A percentile compares a stretch with the other conserved stretches of the same genome.
These are phyloP conservation scores for Pistacia atlantica DNA, from an alignment of 345 rosid species.

Conservation along the genomic window DNA sequence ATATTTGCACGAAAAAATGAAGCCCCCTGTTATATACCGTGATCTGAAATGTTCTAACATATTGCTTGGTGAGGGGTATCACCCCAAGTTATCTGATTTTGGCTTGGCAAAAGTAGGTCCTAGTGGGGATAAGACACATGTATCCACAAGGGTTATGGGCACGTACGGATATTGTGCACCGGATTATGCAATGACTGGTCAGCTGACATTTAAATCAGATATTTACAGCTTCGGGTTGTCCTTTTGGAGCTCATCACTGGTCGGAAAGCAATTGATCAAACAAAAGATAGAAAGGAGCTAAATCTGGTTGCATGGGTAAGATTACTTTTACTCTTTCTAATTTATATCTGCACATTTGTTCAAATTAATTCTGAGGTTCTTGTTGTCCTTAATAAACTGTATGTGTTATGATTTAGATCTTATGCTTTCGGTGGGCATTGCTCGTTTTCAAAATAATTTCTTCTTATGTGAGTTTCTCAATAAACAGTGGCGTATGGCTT, in stretches of 20 bases:
- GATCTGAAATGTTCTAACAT: constrained; percentile 90
- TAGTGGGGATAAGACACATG: constrained; percentile 84
- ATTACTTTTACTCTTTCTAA: neutral
- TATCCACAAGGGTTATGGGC: constrained; percentile 96
- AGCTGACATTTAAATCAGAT: constrained; percentile 86
- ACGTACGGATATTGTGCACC: constrained; percentile 98
- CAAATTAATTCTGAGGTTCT: neutral
- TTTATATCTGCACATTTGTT: neutral
- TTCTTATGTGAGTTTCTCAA: neutral
- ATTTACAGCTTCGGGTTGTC: constrained; percentile 93
- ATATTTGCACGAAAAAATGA: constrained; percentile 77
- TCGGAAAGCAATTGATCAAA: constrained; percentile 74
- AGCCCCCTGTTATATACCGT: constrained; percentile 83
- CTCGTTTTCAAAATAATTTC: neutral
- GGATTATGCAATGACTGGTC: constrained; percentile 95
- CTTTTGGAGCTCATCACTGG: constrained; percentile 90
- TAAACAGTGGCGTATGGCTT: neutral
- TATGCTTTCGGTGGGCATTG: neutral
- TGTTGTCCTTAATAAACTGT: neutral
- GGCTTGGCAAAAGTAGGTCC: constrained; percentile 98
- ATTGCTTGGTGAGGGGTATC: constrained; percentile 73
- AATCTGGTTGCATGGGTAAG: constrained; percentile 93
- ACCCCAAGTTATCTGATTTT: constrained; percentile 85
- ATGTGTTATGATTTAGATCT: neutral
- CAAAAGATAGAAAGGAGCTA: constrained; percentile 57